These are phyloP conservation scores for Crotalaria pallida DNA, from an alignment of 306 rosid genomes.

Conservation along the genomic window DNA sequence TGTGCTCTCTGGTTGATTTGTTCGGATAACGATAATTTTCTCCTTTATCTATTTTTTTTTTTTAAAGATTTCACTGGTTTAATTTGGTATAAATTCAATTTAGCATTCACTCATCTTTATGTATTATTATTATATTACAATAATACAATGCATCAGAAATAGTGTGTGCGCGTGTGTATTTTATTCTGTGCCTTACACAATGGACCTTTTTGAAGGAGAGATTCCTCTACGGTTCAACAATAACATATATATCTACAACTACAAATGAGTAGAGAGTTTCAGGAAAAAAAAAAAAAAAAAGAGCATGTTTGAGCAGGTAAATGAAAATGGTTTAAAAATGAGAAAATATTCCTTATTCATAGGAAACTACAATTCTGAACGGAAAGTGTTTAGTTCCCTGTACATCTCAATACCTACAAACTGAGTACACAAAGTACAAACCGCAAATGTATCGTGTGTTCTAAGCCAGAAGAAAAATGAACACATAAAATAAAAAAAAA, in stretches of 20 bases:
- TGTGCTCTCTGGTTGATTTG: too few relatives aligned
- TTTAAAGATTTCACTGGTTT: too few relatives aligned
- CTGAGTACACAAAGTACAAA: too few relatives aligned
- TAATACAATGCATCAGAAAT: too few relatives aligned
- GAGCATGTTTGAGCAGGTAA: not conserved
- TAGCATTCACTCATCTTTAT: too few relatives aligned
- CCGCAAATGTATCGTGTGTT: not conserved
- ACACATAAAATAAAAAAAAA: not conserved
- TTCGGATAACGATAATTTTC: too few relatives aligned
- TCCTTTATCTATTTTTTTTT: too few relatives aligned
- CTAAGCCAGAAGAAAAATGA: conserved; percentile 3
- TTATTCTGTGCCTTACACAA: not conserved
- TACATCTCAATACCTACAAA: conserved; percentile 28
- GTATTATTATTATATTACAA: too few relatives aligned
- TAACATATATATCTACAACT: not conserved
- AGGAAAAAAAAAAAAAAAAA: too few relatives aligned
- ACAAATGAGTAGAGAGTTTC: not conserved
- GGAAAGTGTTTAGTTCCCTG: conserved; percentile 26
- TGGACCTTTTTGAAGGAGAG: not conserved
- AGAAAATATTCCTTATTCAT: conserved; percentile 16
- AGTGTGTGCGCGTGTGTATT: too few relatives aligned
- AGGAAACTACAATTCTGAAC: conserved; percentile 13
- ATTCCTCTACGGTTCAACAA: conserved; percentile 20
- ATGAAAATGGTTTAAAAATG: not conserved
- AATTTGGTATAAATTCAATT: too few relatives aligned